Evolutionary conservation across 2,329 filamentous ascomycete genomes (phyloP).

Genomic region (Amphichorda felina): DNA sequence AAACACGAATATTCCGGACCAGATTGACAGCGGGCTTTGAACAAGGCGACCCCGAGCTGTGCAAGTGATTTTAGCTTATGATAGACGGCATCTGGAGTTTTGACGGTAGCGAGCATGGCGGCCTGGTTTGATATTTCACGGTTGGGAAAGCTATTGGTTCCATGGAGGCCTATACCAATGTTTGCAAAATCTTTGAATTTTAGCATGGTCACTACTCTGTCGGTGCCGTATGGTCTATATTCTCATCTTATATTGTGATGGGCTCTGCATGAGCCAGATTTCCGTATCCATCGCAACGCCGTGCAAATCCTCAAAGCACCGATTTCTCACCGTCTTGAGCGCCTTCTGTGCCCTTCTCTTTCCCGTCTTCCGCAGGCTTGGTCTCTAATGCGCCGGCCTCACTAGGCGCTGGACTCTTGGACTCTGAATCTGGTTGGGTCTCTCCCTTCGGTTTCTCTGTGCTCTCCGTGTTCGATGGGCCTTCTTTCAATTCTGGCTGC

Average conservation of each 20-base stretch:
- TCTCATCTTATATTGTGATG: too few species aligned
- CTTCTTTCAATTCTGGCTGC: background rate
- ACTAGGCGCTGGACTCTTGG: background rate
- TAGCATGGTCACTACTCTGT: too few species aligned
- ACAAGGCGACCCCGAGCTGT: too few species aligned
- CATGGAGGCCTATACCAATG: too few species aligned
- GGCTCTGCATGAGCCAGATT: too few species aligned
- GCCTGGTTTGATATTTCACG: too few species aligned
- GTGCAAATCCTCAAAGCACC: background rate
- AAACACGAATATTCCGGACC: slow-evolving; percentile 28
- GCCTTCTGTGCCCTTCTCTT: background rate
- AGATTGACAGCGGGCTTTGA: slow-evolving; percentile 42
- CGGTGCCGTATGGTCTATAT: too few species aligned
- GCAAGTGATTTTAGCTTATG: too few species aligned
- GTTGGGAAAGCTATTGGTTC: too few species aligned
- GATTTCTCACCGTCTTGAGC: background rate
- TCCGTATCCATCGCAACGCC: too few species aligned
- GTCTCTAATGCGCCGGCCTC: background rate
- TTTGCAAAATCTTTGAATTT: too few species aligned
- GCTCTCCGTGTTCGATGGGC: background rate
- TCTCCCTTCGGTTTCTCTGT: background rate
- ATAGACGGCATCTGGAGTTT: background rate
- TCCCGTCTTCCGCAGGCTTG: background rate
- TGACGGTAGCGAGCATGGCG: background rate
- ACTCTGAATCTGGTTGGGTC: background rate